These are phyloP conservation scores for Podospora pseudocomata DNA, from an alignment of 495 filamentous ascomycete species.

Conservation along the genomic window DNA sequence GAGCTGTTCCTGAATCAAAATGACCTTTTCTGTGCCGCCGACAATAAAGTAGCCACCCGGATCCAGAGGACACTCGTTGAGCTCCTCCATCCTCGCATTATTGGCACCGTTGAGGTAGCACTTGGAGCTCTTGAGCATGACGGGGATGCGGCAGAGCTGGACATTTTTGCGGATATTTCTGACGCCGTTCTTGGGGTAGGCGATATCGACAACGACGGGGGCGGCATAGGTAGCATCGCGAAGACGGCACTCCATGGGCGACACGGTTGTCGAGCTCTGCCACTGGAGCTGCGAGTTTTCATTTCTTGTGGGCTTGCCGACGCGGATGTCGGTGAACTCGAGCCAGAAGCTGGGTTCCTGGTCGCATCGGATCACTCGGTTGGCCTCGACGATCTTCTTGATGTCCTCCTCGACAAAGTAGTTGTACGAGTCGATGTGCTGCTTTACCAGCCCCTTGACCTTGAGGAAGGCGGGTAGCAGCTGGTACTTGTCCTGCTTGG, in stretches of 20 bases:
- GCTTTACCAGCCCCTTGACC: slow-evolving; percentile 69
- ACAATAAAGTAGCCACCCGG: slow-evolving; percentile 95
- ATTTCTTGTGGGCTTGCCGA: slow-evolving; percentile 70
- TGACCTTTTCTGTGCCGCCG: slow-evolving; percentile 88
- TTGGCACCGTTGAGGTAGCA: slow-evolving; percentile 77
- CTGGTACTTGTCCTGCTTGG: slow-evolving; percentile 93
- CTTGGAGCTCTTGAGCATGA: slow-evolving; percentile 95
- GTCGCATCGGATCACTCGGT: slow-evolving; percentile 80
- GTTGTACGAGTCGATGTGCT: slow-evolving; percentile 94
- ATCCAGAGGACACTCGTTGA: slow-evolving; percentile 93
- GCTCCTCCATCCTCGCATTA: slow-evolving; percentile 75
- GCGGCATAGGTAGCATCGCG: slow-evolving; percentile 95
- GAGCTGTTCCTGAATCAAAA: slow-evolving; percentile 94
- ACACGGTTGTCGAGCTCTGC: slow-evolving; percentile 57
- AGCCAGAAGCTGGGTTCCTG: slow-evolving; percentile 82
- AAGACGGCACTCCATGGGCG: slow-evolving; percentile 91
- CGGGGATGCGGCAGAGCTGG: slow-evolving; percentile 81
- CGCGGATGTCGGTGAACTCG: slow-evolving; percentile 83
- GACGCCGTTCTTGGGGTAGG: slow-evolving; percentile 72
- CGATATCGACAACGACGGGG: slow-evolving; percentile 82
- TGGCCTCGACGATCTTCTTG: slow-evolving; percentile 91
- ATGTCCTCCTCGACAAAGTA: slow-evolving; percentile 93
- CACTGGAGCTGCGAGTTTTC: slow-evolving; percentile 60
- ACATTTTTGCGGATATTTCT: slow-evolving; percentile 66
- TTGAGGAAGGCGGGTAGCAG: slow-evolving; percentile 93